Evolutionary conservation across 345 rosid species (phyloP).

Genomic region (Acer saccharum): DNA sequence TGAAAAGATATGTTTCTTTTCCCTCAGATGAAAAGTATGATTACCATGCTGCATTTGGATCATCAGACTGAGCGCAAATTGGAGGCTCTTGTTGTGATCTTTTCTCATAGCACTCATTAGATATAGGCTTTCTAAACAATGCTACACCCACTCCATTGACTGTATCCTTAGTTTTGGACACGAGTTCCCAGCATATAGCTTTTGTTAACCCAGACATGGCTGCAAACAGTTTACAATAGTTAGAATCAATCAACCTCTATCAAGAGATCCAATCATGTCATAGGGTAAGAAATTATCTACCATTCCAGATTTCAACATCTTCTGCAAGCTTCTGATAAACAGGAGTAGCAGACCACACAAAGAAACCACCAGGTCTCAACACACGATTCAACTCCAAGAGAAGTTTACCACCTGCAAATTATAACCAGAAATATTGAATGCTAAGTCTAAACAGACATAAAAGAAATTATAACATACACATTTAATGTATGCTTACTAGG

Average conservation of each 20-base stretch:
- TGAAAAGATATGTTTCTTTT: not conserved
- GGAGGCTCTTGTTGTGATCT: constrained; percentile 77
- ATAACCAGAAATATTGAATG: not conserved
- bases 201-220: constrained; percentile 80
- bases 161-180: constrained; percentile 70
- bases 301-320: constrained; percentile 91
- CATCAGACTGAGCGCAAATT: constrained; percentile 74
- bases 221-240: constrained; percentile 42
- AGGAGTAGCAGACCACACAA: constrained; percentile 98
- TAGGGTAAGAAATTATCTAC: constrained; percentile 35
- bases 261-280: not conserved
- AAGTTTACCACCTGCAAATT: constrained; percentile 78
- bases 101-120: constrained; percentile 78
- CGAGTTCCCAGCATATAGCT: constrained; percentile 89
- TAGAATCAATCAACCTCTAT: constrained; percentile 25
- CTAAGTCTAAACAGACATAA: not conserved
- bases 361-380: constrained; percentile 87
- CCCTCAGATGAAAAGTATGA: not conserved
- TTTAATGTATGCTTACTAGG: not conserved
- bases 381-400: constrained; percentile 88
- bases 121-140: constrained; percentile 71
- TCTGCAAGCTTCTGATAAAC: constrained; percentile 78
- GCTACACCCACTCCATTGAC: constrained; percentile 80
- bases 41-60: constrained; percentile 94
- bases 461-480: not conserved